These are phyloP conservation scores for Caloboletus firmus DNA, from an alignment of 1,284 basidiomycete species.

Conservation along the genomic window DNA sequence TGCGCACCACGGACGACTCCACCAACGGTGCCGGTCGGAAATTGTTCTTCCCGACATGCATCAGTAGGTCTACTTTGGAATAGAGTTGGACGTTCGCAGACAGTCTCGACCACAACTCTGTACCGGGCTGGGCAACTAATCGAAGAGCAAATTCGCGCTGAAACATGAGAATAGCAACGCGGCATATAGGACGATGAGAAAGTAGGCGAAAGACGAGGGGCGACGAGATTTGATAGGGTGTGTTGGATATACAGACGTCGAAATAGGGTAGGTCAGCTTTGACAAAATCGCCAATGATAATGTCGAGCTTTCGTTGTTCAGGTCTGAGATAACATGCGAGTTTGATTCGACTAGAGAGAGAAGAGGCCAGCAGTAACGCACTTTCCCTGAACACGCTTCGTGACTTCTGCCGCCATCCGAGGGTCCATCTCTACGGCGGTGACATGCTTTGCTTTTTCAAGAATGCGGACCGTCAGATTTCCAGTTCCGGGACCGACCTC, in stretches of 20 bases:
- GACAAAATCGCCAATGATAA: conserved; percentile 96
- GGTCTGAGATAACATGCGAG: conserved; percentile 54
- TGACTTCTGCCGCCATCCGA: conserved; percentile 96
- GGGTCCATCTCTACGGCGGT: conserved; percentile 99
- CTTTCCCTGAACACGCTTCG: conserved; percentile 98
- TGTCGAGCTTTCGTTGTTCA: conserved; percentile 91
- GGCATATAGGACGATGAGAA: conserved; percentile 92
- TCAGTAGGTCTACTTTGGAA: conserved; percentile 92
- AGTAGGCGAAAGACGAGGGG: conserved; percentile 96
- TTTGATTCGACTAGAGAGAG: neutral
- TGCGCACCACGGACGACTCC: conserved; percentile 88
- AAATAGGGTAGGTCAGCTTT: conserved; percentile 97
- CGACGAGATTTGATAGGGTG: conserved; percentile 99
- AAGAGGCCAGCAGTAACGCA: conserved; percentile 36
- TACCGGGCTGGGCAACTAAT: conserved; percentile 84
- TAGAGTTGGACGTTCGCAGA: conserved; percentile 97
- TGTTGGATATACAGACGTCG: conserved; percentile 99
- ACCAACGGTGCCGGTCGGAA: conserved; percentile 97
- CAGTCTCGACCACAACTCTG: conserved; percentile 90
- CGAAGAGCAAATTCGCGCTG: conserved; percentile 97
- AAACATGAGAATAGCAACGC: conserved; percentile 98
- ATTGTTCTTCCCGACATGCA: conserved; percentile 96
- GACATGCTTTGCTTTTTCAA: conserved; percentile 91
- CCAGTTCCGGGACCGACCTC: conserved; percentile 99
- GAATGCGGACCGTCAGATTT: conserved; percentile 92